Percentiles rank a stretch among this genome's conserved stretches.
Evolutionary conservation across 2,329 filamentous ascomycete species (phyloP).

Genomic region (Penicillium italicum): DNA sequence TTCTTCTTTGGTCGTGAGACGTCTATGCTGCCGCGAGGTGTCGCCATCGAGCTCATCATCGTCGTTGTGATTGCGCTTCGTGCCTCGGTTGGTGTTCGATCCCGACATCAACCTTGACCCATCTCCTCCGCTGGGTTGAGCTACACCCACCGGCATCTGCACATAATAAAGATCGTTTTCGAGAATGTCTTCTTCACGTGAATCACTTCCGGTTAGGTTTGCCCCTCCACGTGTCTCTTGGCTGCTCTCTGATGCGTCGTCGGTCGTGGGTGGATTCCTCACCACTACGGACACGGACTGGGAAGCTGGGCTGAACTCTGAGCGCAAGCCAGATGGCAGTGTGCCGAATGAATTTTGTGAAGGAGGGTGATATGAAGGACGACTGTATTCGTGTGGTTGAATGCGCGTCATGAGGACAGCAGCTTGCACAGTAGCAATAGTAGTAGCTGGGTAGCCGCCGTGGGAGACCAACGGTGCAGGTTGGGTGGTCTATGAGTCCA

Average conservation of each 20-base stretch:
- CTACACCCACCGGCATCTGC: slow-evolving; percentile 12
- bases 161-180: slow-evolving; percentile 16
- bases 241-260: slow-evolving; percentile 12
- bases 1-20: slow-evolving; percentile 41
- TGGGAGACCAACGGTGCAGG: neutral
- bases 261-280: slow-evolving; percentile 1
- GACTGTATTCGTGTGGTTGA: slow-evolving; percentile 10
- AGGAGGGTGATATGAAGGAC: neutral
- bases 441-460: neutral
- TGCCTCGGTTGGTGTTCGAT: slow-evolving; percentile 4
- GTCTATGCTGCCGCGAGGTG: slow-evolving; percentile 33
- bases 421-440: neutral
- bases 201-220: slow-evolving; percentile 11
- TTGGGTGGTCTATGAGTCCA: neutral
- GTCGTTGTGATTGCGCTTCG: slow-evolving; percentile 14
- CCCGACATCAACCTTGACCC: slow-evolving; percentile 4
- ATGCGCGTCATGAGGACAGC: slow-evolving; percentile 5
- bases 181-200: slow-evolving; percentile 7
- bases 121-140: neutral
- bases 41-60: slow-evolving; percentile 12
- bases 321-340: neutral
- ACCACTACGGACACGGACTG: slow-evolving; percentile 17
- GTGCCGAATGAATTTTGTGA: neutral
- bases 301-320: slow-evolving; percentile 1
- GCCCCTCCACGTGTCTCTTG: slow-evolving; percentile 16